phyloP scores from a whole-genome alignment of 2,329 filamentous ascomycete genomes.

The Aspergillus spinulosporus region DNA sequence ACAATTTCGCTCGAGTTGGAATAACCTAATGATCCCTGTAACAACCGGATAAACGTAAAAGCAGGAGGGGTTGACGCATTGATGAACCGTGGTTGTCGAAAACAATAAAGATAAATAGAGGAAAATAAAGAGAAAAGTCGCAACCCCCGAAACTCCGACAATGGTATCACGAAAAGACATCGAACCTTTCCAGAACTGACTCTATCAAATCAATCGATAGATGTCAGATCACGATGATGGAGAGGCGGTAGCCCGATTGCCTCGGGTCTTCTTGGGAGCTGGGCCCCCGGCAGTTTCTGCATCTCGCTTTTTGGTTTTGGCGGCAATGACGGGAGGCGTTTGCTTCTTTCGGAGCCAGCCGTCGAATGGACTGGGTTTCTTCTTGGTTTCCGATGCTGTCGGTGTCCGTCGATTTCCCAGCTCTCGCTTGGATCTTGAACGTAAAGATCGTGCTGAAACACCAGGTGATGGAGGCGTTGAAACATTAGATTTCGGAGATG shows the following conservation, averaged over 20 bases:
- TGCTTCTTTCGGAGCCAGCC: conserved; percentile 44
- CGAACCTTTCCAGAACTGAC: conserved; percentile 1
- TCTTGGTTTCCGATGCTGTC: conserved; percentile 26
- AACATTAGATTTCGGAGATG: conserved; percentile 22
- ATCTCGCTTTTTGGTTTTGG: conserved; percentile 40
- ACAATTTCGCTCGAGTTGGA: conserved; percentile 7
- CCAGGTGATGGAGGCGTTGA: conserved; percentile 35
- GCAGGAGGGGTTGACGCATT: conserved; percentile 12
- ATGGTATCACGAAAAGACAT: conserved; percentile 16
- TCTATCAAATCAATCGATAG: not conserved
- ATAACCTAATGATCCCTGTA: conserved; percentile 6
- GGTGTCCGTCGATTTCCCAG: conserved; percentile 28
- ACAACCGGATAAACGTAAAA: conserved; percentile 10
- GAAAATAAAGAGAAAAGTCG: conserved; percentile 9
- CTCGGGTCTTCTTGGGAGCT: conserved; percentile 34
- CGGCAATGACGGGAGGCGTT: conserved; percentile 25
- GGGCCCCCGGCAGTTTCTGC: conserved; percentile 31
- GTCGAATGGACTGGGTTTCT: conserved; percentile 44
- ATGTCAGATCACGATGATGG: conserved; percentile 13
- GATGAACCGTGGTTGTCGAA: conserved; percentile 11
- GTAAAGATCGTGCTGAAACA: conserved; percentile 35
- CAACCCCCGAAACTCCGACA: conserved; percentile 12
- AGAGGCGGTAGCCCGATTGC: conserved; percentile 19
- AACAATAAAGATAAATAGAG: conserved; percentile 10
- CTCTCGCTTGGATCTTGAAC: conserved; percentile 32